Conservation (phyloP, 2,329 filamentous ascomycete species). For the Onygenales sp. region DNA sequence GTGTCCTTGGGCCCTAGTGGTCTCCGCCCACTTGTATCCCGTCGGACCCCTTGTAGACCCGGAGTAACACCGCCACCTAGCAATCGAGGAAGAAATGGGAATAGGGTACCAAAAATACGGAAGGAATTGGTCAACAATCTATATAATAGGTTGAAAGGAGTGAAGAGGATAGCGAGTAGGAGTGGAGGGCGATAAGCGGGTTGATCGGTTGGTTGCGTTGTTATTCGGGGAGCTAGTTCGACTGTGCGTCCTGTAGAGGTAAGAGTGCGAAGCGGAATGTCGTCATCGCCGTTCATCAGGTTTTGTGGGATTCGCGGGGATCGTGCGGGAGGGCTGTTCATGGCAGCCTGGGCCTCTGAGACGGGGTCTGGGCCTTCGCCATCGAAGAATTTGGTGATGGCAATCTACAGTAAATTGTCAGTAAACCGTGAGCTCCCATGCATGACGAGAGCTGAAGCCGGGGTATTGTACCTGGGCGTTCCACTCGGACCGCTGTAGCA, state of each 20-base stretch:
- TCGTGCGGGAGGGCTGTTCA: constrained; percentile 52
- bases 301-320: constrained; percentile 61
- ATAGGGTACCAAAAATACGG: constrained; percentile 64
- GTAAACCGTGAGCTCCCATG: neutral
- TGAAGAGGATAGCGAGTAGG: constrained; percentile 66
- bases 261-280: constrained; percentile 37
- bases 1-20: constrained; percentile 78
- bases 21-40: constrained; percentile 59
- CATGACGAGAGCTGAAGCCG: neutral
- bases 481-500: constrained; percentile 85
- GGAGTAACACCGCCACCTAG: constrained; percentile 40
- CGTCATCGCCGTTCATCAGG: constrained; percentile 52
- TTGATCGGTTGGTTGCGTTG: constrained; percentile 61
- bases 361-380: constrained; percentile 78
- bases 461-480: constrained; percentile 64
- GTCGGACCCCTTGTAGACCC: constrained; percentile 34
- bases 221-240: constrained; percentile 73
- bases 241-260: constrained; percentile 26
- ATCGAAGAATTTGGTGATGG: constrained; percentile 95
- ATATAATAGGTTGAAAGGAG: constrained; percentile 73
- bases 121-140: constrained; percentile 57
- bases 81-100: constrained; percentile 67
- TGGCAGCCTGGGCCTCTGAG: constrained; percentile 61
- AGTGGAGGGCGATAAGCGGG: constrained; percentile 62
- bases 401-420: constrained; percentile 55